phyloP scores from a whole-genome alignment of 225 moss, liverwort and hornwort genomes.

The Marchantia paleacea region DNA sequence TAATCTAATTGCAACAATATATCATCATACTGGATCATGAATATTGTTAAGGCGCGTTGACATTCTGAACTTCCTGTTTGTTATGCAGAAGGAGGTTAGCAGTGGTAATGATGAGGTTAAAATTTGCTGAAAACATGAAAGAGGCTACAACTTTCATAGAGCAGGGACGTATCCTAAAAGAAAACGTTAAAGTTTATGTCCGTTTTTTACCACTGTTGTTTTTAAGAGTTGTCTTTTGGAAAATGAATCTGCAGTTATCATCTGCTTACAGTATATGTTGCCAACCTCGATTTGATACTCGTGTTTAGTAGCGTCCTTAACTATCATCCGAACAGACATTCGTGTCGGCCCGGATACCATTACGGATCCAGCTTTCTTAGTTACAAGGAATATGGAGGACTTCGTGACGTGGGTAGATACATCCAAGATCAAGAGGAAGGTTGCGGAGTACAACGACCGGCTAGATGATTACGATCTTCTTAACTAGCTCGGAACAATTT shows the following conservation, averaged over 20 bases:
- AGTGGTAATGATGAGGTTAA: conserved; percentile 73
- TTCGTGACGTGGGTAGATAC: conserved; percentile 98
- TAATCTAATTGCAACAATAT: background rate
- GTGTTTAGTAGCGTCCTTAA: conserved; percentile 17
- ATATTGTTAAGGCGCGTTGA: too few species aligned
- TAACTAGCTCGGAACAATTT: conserved; percentile 33
- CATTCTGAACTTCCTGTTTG: background rate
- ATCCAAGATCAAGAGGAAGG: conserved; percentile 93
- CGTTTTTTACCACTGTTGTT: background rate
- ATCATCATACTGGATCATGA: background rate
- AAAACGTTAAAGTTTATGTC: background rate
- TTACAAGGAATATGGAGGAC: conserved; percentile 92
- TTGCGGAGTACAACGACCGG: conserved; percentile 80
- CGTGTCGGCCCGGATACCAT: conserved; percentile 88
- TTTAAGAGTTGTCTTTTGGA: background rate
- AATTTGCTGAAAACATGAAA: conserved; percentile 87
- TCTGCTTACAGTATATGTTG: background rate
- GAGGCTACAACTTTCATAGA: conserved; percentile 95
- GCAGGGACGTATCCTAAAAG: conserved; percentile 71
- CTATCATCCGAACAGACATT: conserved; percentile 42
- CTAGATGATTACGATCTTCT: conserved; percentile 90
- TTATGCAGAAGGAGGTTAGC: conserved; percentile 59
- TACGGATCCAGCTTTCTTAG: conserved; percentile 80
- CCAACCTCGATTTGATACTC: background rate
- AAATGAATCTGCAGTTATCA: too few species aligned